These are phyloP conservation scores for Amorphotheca resinae DNA, from an alignment of 495 filamentous ascomycete species.

Conservation along the genomic window DNA sequence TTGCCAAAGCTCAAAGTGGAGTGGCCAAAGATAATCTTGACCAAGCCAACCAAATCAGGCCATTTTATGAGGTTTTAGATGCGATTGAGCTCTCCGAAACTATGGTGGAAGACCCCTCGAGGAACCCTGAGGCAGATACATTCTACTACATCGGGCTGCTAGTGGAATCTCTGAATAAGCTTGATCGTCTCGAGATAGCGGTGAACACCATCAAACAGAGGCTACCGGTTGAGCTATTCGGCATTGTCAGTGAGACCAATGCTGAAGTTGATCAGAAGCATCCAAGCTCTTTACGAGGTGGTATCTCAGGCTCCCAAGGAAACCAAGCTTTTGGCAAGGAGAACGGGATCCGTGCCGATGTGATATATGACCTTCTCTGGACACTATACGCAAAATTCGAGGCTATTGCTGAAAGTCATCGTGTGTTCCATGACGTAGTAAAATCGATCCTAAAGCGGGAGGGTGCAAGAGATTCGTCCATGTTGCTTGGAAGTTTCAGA, in stretches of 20 bases:
- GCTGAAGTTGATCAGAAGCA: constrained; percentile 86
- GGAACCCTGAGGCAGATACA: constrained; percentile 88
- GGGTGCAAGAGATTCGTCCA: constrained; percentile 34
- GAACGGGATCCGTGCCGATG: constrained; percentile 60
- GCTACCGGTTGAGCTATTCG: constrained; percentile 85
- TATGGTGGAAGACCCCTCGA: constrained; percentile 74
- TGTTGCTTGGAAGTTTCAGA: constrained; percentile 66
- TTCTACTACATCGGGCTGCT: constrained; percentile 85
- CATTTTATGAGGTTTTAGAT: constrained; percentile 69
- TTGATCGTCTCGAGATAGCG: constrained; percentile 72
- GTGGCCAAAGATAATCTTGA: constrained; percentile 33
- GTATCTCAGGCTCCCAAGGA: constrained; percentile 39
- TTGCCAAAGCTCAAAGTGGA: constrained; percentile 37
- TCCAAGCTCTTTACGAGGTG: constrained; percentile 52
- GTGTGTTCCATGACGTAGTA: constrained; percentile 84
- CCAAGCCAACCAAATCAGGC: constrained; percentile 25
- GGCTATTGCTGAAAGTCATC: constrained; percentile 89
- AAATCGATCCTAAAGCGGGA: constrained; percentile 62
- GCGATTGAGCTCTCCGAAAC: constrained; percentile 41
- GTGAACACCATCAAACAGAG: constrained; percentile 86
- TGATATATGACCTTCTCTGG: constrained; percentile 81
- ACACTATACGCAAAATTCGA: constrained; percentile 95
- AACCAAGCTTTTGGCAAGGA: constrained; percentile 53
- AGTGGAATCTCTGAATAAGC: constrained; percentile 77
- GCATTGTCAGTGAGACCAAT: constrained; percentile 89